Evolutionary conservation across 768 basidiomycete species (phyloP), one percentile per base, ranked within the genome.

Genomic region (Termitomyces sp.): DNA sequence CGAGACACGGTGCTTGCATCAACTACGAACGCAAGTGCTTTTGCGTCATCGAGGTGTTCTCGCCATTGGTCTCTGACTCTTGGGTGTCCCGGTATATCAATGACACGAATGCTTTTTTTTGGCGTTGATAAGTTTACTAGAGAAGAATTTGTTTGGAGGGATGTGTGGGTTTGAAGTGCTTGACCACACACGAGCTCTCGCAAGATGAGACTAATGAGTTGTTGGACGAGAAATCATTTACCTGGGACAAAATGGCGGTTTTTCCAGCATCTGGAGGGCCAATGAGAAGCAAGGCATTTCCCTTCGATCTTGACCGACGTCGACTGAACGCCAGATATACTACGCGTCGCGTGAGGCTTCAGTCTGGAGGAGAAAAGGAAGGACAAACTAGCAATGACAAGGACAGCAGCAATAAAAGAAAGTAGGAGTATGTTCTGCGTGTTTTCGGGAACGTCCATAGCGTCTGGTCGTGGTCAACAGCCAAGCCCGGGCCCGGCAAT

Each of bases 61-160:
- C 70, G 73, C 65, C 91, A 89, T 63, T 91, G 88, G 63, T 81
- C 81, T 31, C 90, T 73, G 54, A 94, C 79, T 42, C 91, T 81
- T 10, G 91, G 87, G 67, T 94, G 91, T n/a, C 91, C 91, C 8
- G 91, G 91, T 42, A 94, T 71, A 68, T 94, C 91, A 17, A 91
- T 73, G 12, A 89, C 70, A 41, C 75, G 79, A 45, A 87, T 66
- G 14, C 70, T 65, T 62, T 78, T 80, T 43, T 73, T 74, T 2
- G 73, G 59, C 6, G 70, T 66, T 2, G 78, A 66, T n/a, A 85
- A 62, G 5, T 70, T 57, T 35, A 86, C 67, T 5, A 76, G 61
- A 4, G 82, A 78, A 0, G 77, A 71, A 67, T 91, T 94, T 5
- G 78, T 76, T 67, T 94, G 91, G 66, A 94, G 73, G 0, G 91